Evolutionary conservation across 441 rosid species (phyloP).

Genomic region (Populus tomentosa): DNA sequence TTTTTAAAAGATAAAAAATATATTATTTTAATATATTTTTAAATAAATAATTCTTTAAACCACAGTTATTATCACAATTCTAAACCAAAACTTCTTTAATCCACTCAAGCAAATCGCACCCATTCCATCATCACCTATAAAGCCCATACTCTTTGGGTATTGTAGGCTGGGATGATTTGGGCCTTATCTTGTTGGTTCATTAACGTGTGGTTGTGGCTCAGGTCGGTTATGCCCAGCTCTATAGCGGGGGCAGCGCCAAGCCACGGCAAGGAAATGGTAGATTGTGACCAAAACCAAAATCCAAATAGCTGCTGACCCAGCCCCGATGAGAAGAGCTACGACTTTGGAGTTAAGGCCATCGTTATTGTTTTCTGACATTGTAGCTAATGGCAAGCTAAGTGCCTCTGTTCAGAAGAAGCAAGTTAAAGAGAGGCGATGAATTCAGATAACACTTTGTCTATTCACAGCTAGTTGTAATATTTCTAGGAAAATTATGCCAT

Average conservation of each 20-base stretch:
- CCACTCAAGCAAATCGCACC: conserved; percentile 74
- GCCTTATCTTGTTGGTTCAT: neutral
- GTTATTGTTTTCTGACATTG: conserved; percentile 19
- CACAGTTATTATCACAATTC: no score
- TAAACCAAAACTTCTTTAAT: conserved; percentile 36
- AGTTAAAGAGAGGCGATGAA: conserved; percentile 15
- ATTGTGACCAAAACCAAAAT: conserved; percentile 8
- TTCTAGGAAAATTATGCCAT: neutral
- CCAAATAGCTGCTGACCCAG: conserved; percentile 26
- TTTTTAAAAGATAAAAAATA: no score
- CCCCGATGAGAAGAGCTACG: conserved; percentile 21
- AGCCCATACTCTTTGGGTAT: conserved; percentile 17
- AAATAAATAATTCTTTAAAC: no score
- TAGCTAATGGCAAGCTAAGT: neutral
- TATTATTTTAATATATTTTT: no score
- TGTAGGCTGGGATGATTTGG: conserved; percentile 35
- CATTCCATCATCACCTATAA: neutral
- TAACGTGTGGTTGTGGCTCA: neutral
- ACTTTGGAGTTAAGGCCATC: neutral
- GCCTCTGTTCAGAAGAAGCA: neutral
- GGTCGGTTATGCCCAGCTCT: neutral
- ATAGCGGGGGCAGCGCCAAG: conserved; percentile 20
- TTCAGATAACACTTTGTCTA: conserved; percentile 6
- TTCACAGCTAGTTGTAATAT: neutral
- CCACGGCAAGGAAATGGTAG: conserved; percentile 34